These are phyloP conservation scores for Chlorophyllum brunneum DNA, from an alignment of 768 basidiomycete genomes.

Conservation along the genomic window DNA sequence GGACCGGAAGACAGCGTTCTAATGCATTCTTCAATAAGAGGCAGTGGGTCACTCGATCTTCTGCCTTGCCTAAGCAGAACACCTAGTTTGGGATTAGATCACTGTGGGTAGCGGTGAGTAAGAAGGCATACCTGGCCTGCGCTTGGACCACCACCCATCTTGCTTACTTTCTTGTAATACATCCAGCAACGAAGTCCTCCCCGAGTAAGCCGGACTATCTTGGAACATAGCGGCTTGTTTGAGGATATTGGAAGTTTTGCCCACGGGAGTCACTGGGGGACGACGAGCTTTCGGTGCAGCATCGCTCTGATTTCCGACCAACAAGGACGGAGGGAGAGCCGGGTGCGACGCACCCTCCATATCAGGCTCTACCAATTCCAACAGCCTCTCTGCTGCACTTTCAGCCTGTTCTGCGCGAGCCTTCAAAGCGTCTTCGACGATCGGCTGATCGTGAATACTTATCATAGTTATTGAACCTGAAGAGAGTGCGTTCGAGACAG, in stretches of 20 bases:
- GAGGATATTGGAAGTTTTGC: slow-evolving; percentile 54
- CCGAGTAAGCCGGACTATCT: slow-evolving; percentile 70
- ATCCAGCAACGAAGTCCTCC: slow-evolving; percentile 59
- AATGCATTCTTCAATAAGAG: slow-evolving; percentile 44
- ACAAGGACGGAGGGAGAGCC: slow-evolving; percentile 50
- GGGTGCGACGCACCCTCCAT: slow-evolving; percentile 32
- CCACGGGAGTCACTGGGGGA: slow-evolving; percentile 64
- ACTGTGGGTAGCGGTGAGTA: background rate
- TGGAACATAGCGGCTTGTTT: slow-evolving; percentile 75
- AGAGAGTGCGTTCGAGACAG: slow-evolving; percentile 58
- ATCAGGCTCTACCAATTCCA: slow-evolving; percentile 73
- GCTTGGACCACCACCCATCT: slow-evolving; percentile 84
- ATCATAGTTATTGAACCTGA: slow-evolving; percentile 44
- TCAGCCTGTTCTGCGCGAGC: slow-evolving; percentile 92
- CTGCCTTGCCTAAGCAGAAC: slow-evolving; percentile 17
- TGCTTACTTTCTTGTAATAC: slow-evolving; percentile 63
- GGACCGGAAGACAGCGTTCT: slow-evolving; percentile 47
- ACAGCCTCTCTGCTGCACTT: slow-evolving; percentile 82
- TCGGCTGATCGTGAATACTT: slow-evolving; percentile 33
- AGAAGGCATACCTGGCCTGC: slow-evolving; percentile 56
- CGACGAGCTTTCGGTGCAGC: background rate
- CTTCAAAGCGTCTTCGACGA: slow-evolving; percentile 81
- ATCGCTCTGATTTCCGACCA: slow-evolving; percentile 35
- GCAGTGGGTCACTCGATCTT: slow-evolving; percentile 23
- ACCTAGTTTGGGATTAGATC: background rate